These are phyloP conservation scores for Omphalea diandra DNA, from an alignment of 441 rosid genomes.

Conservation along the genomic window DNA sequence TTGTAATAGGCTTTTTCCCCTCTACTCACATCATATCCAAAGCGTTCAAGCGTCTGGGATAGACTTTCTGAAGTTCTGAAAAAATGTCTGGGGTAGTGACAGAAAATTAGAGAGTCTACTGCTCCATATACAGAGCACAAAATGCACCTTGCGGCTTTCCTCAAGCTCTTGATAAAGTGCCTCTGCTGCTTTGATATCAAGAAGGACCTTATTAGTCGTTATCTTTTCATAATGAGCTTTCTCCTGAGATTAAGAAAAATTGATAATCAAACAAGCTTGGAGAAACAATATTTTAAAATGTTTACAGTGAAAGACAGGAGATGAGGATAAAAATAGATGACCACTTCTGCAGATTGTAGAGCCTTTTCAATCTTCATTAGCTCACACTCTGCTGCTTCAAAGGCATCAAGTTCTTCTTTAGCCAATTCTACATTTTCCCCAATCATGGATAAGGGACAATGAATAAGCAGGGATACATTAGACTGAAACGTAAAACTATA, in stretches of 20 bases:
- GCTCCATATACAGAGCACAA: conserved; percentile 13
- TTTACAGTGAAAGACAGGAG: conserved; percentile 11
- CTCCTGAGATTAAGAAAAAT: conserved; percentile 52
- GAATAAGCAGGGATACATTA: conserved; percentile 8
- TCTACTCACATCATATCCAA: no score
- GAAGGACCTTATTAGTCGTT: conserved; percentile 76
- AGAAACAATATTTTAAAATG: conserved; percentile 15
- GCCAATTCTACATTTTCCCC: conserved; percentile 56
- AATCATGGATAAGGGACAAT: conserved; percentile 1
- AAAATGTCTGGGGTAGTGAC: background rate
- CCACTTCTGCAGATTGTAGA: conserved; percentile 59
- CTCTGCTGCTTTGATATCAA: conserved; percentile 71
- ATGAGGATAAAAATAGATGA: conserved; percentile 27
- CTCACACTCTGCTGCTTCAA: conserved; percentile 75
- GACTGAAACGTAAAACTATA: conserved; percentile 11
- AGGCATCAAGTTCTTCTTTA: conserved; percentile 68
- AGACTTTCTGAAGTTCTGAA: no score
- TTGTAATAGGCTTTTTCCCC: background rate
- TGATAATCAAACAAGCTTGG: conserved; percentile 26
- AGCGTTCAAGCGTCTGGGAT: no score
- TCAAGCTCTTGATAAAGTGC: conserved; percentile 52
- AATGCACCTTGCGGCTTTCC: conserved; percentile 55
- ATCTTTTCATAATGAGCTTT: conserved; percentile 72
- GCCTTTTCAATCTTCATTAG: conserved; percentile 70
- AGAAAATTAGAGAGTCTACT: conserved; percentile 10